Base-by-base conservation (phyloP, 2,329 filamentous ascomycete species). In the Diplodia seriata region DNA sequence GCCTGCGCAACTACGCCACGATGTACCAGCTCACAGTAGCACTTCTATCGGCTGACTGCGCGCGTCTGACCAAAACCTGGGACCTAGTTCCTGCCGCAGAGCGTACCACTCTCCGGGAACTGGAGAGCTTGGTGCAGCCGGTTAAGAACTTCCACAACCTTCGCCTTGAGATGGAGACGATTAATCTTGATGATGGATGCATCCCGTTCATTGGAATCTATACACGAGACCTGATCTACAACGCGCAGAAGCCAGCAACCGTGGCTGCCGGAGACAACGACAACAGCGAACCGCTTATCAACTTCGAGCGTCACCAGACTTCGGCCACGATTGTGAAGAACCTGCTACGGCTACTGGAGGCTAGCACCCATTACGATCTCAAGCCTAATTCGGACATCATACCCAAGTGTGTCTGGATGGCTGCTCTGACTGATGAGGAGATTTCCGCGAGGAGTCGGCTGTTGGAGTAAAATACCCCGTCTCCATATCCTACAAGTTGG, bases 351-450 rank as follows among this genome's bases (percentile, higher is more conserved):
- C 82, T 95, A n/a, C 83, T 95, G 11, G 92, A 95, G 78, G 90
- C 91, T 1, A 94, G 91, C 76, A 87, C 89, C 26, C 85, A 88
- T 67, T 95, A 94, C 76, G 81, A 82, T 7, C 93, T 94, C 76
- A 85, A 89, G 72, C 89, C 91, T 1, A 87, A 94, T 47, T 90
- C 92, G 70, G 90, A 91, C 64, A 86, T 93, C 62, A 90, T 91
- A 4, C 91, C 92, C 78, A 85, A 91, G 70, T 95, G 92, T 76
- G 83, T 95, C n/a, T 95, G 92, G 92, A 89, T 95, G 81, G 89
- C 90, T 56, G 91, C 91, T 11, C 77, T 95, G 66, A 86, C 81
- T 66, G 91, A 94, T 71, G 87, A 89, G n/a, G 91, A 94, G 74
- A 93, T 95, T 73, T 70, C 74, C 12, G 67, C 69, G 65, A 68